A percentile compares a stretch with the other conserved stretches of the same genome.
Conservation (phyloP, 176 grass and related monocot genomes). For the Oryza nivara region DNA sequence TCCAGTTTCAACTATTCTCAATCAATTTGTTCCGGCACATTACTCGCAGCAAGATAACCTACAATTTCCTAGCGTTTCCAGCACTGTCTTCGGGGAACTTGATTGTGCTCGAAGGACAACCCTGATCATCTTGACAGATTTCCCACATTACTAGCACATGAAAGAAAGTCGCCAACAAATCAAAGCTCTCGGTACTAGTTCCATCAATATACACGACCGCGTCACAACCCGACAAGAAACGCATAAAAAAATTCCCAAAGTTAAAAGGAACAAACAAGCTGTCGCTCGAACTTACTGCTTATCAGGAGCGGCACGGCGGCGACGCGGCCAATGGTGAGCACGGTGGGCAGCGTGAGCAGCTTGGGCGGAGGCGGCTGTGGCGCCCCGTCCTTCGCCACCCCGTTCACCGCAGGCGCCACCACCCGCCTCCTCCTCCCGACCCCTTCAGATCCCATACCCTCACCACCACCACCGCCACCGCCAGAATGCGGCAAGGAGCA, state of each 20-base stretch:
- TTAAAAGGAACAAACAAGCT: not conserved
- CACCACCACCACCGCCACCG: constrained; percentile 10
- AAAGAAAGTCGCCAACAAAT: not conserved
- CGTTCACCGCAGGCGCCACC: constrained; percentile 45
- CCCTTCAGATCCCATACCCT: constrained; percentile 61
- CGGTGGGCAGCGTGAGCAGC: constrained; percentile 88
- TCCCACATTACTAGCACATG: not conserved
- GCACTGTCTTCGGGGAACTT: not conserved
- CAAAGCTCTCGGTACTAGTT: not conserved
- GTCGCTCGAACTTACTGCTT: constrained; percentile 57
- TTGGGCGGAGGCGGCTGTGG: constrained; percentile 5
- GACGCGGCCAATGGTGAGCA: constrained; percentile 90
- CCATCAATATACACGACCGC: not conserved
- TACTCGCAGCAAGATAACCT: constrained; percentile 18
- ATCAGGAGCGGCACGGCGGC: constrained; percentile 88
- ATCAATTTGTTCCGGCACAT: not conserved
- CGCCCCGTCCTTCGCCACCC: constrained; percentile 40
- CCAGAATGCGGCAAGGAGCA: constrained; percentile 50
- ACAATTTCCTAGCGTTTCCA: not conserved
- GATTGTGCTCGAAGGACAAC: not conserved
- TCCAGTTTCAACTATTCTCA: not conserved
- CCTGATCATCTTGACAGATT: not conserved
- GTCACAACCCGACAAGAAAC: not conserved
- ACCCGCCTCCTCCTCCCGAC: constrained; percentile 28
- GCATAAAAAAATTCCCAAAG: not conserved